Evolutionary conservation across 2,329 filamentous ascomycete genomes (phyloP).

Genomic region (Calcarisporium arbuscula): DNA sequence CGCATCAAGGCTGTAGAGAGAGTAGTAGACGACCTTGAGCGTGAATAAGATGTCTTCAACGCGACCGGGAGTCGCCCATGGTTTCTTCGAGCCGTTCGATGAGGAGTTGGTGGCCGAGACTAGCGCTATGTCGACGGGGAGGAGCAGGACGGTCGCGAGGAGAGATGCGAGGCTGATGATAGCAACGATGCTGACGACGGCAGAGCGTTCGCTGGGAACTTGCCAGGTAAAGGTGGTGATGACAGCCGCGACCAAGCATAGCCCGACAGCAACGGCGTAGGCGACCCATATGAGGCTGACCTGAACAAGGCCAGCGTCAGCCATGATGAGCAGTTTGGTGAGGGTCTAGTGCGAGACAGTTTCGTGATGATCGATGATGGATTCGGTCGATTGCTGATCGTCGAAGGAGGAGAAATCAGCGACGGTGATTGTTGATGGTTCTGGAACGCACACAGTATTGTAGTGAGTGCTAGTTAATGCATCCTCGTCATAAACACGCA

Average conservation of each 20-base stretch:
- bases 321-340: conserved; percentile 28
- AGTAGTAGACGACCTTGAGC: conserved; percentile 85
- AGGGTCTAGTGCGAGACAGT: conserved; percentile 1
- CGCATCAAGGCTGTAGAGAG: conserved; percentile 85
- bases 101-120: conserved; percentile 81
- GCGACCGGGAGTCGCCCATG: conserved; percentile 83
- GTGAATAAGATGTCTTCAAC: conserved; percentile 73
- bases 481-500: conserved; percentile 4
- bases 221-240: conserved; percentile 92
- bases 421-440: conserved; percentile 2
- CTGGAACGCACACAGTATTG: too few species aligned
- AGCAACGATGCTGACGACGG: conserved; percentile 74
- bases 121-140: conserved; percentile 92
- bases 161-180: conserved; percentile 82
- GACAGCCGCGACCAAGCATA: conserved; percentile 70
- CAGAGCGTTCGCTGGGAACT: conserved; percentile 76
- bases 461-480: conserved; percentile 6
- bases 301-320: conserved; percentile 61
- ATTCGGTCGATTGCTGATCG: neutral
- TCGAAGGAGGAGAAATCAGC: neutral
- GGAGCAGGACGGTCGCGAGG: conserved; percentile 83
- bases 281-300: conserved; percentile 91
- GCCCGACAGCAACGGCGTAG: conserved; percentile 73
- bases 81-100: conserved; percentile 75
- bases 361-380: neutral